Evolutionary conservation across 2,329 filamentous ascomycete genomes (phyloP), one percentile per base, ranked within the genome.

Genomic region (Colletotrichum sidae): DNA sequence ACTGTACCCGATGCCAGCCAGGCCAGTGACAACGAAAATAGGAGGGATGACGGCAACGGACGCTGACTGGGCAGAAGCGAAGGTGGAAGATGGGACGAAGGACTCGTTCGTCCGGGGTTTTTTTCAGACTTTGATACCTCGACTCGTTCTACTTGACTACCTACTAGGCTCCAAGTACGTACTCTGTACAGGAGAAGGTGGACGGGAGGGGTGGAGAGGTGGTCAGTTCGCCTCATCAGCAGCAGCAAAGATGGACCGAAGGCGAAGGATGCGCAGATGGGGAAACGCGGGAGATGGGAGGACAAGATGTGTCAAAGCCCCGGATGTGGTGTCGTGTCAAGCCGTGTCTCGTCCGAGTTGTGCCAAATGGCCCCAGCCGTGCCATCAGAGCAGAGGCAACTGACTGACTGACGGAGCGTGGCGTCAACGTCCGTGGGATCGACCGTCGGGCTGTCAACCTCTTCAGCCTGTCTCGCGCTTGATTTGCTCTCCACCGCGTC

Each of bases 251-350:
- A 61, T 65, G 61, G 49, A 25, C 33, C 50, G 44, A 52, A 55
- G 61, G 57, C 50, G 44, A 52, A 55, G 61, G 57, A 61, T 41
- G 51, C 45, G 51, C 34, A 45, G 46, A 65, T 58, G 45, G 60
- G 60, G 60, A 65, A 58, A 49, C 37, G 60, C 50, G 60, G 38
- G 39, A 67, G 60, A 55, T 57, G 60, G 59, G 49, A 56, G 59
- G 54, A 62, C 52, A 44, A 64, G 53, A 60, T n/a, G 64, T 58
- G 52, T 65, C 58, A 62, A 51, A 62, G 51, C 57, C 47, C 61
- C 61, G 25, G 55, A 42, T 25, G 45, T 34, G 45, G 38, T n/a
- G 33, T 51, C 37, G 62, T 51, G 41, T 38, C 17, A 44, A 25
- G 25, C 25, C 25, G 25, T 25, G 25, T 25, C 50, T 41, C 45